Conservation (phyloP, 305 asterid genomes). For the Fraxinus paxiana region DNA sequence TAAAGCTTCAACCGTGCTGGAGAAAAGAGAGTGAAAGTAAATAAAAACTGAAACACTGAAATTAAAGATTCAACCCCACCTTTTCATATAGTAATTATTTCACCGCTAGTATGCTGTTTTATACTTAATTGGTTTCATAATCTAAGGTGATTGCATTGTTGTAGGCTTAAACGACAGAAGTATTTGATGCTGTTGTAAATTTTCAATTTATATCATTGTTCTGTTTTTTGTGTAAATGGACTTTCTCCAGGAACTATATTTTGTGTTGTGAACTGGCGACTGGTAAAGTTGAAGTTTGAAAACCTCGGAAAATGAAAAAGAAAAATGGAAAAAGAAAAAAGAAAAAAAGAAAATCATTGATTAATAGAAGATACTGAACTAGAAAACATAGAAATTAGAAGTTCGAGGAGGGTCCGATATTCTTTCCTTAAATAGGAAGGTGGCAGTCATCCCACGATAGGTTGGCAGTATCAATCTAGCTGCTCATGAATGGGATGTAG, state of each 20-base stretch:
- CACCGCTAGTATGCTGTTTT: neutral
- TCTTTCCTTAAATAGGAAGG: too few relatives aligned
- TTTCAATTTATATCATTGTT: neutral
- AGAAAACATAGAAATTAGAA: neutral
- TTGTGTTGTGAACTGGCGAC: neutral
- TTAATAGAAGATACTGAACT: neutral
- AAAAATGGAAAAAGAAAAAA: too few relatives aligned
- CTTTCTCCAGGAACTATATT: neutral
- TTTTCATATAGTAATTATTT: neutral
- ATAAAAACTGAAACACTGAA: neutral
- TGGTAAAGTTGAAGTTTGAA: neutral
- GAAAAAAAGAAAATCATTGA: too few relatives aligned
- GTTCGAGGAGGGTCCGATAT: neutral
- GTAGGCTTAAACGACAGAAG: neutral
- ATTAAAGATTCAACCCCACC: neutral
- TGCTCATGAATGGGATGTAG: neutral
- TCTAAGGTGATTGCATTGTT: neutral
- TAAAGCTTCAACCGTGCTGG: neutral
- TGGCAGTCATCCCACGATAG: too few relatives aligned
- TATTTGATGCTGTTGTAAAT: neutral
- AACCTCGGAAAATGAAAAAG: neutral
- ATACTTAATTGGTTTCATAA: neutral
- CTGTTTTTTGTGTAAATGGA: neutral
- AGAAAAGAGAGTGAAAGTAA: neutral
- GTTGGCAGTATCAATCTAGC: too few relatives aligned